Evolutionary conservation across 768 basidiomycete genomes (phyloP).

Genomic region (Tricholomella constricta): DNA sequence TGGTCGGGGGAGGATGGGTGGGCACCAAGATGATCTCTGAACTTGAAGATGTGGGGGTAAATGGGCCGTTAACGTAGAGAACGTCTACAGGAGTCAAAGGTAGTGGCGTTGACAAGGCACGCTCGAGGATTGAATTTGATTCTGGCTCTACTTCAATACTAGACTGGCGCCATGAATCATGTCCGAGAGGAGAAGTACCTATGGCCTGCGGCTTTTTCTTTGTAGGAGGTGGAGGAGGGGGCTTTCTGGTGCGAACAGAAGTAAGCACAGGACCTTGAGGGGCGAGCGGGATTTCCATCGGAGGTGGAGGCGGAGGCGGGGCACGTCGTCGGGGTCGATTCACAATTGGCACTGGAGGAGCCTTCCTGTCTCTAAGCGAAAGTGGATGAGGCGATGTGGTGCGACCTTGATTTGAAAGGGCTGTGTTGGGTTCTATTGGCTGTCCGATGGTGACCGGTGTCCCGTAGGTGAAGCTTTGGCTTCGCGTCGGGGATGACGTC

Average conservation of each 20-base stretch:
- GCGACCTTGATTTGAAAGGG: slow-evolving; percentile 8
- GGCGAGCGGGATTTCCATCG: slow-evolving; percentile 8
- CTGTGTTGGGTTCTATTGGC: slow-evolving; percentile 3
- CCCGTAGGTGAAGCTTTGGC: slow-evolving; percentile 30
- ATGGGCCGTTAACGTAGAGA: slow-evolving; percentile 1
- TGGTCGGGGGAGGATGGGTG: background rate
- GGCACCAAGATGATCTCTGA: background rate
- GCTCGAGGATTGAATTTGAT: slow-evolving; percentile 29
- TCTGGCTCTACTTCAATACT: slow-evolving; percentile 11
- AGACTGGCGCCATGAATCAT: slow-evolving; percentile 20
- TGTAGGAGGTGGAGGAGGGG: slow-evolving; percentile 23
- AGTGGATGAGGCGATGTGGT: slow-evolving; percentile 16
- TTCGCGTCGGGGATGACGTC: slow-evolving; percentile 27
- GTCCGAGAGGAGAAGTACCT: slow-evolving; percentile 31
- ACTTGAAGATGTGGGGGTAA: background rate
- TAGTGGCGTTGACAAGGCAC: slow-evolving; percentile 38
- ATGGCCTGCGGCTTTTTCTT: slow-evolving; percentile 22
- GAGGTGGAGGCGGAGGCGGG: slow-evolving; percentile 19
- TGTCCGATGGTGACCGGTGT: slow-evolving; percentile 13
- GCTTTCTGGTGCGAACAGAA: slow-evolving; percentile 33
- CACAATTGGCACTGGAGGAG: slow-evolving; percentile 25
- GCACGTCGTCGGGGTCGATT: slow-evolving; percentile 24
- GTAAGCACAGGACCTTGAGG: slow-evolving; percentile 30
- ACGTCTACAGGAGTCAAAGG: slow-evolving; percentile 37
- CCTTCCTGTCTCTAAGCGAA: slow-evolving; percentile 29